Evolutionary conservation across 2,329 filamentous ascomycete species (phyloP), one percentile per base, ranked within the genome.

Genomic region (Penicillium sp.): DNA sequence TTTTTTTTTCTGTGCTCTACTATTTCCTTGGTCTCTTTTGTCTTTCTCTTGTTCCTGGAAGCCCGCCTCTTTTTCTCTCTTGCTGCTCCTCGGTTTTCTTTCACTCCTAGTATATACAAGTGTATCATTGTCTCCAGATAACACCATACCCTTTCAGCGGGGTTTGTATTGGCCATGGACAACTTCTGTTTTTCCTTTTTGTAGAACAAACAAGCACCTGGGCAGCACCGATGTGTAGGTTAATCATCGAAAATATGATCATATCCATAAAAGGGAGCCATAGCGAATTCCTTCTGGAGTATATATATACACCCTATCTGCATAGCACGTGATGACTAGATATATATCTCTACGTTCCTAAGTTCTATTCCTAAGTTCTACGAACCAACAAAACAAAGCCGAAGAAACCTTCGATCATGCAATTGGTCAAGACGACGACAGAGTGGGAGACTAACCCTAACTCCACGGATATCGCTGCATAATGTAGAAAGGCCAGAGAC

Each of bases 401-500:
- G 67, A 68, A 67, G 61, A 61, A 69, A 66, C 56, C 63, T 66
- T 66, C 67, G 56, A 67, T 65, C 64, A 70, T 72, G 68, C 66
- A 70, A 73, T 72, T 72, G 69, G 60, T 67, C 63, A 64, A 68
- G 61, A 65, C 55, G 53, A 66, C 52, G 60, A 67, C 56, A 62
- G 66, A 70, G 64, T 55, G 58, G 64, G 61, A 61, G 57, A 64
- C 62, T 64, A 55, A 60, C 64, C 63, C 63, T 57, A 53, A 52
- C 68, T 69, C 69, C 70, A 65, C 62, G 69, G 68, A 69, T 70
- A 72, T 72, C 70, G 68, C 70, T 70, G 67, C 68, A 71, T 70
- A 66, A 66, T 67, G 64, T 59, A 67, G 59, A 67, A 66, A 65
- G 61, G 51, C 60, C 55, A 68, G 58, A 55, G 17, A 62, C 61